Percentiles rank a stretch among this genome's conserved stretches.
phyloP scores from a whole-genome alignment of 2,329 filamentous ascomycete species.

The Aspergillus ochraceus region DNA sequence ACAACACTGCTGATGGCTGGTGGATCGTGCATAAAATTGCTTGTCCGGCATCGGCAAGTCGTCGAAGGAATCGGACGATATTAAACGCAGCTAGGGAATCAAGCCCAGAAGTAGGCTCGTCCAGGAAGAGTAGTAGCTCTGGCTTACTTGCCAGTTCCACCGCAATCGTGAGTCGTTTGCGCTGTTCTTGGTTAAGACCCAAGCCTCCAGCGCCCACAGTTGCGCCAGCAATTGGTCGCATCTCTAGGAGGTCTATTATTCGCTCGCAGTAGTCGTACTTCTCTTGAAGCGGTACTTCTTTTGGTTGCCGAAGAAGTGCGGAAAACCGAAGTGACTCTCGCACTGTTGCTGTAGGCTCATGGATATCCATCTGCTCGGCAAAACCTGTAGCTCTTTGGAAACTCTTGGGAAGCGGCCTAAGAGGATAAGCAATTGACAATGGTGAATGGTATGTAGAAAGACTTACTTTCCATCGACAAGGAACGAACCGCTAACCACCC shows the following conservation, averaged over 20 bases:
- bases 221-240: constrained; percentile 66
- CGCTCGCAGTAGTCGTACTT: constrained; percentile 69
- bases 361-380: constrained; percentile 66
- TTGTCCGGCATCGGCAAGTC: constrained; percentile 72
- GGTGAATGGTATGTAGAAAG: background rate
- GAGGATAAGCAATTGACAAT: constrained; percentile 8
- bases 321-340: constrained; percentile 67
- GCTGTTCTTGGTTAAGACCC: constrained; percentile 65
- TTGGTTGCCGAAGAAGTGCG: constrained; percentile 62
- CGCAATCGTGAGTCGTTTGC: constrained; percentile 66
- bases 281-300: constrained; percentile 57
- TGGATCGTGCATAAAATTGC: constrained; percentile 91
- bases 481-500: constrained; percentile 45
- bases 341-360: constrained; percentile 66
- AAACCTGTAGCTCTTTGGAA: constrained; percentile 58
- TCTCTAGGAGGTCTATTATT: constrained; percentile 68
- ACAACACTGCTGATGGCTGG: constrained; percentile 81
- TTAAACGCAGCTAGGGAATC: constrained; percentile 69
- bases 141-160: constrained; percentile 64
- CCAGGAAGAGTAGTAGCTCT: constrained; percentile 60
- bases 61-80: constrained; percentile 62
- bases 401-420: constrained; percentile 43
- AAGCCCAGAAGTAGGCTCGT: constrained; percentile 65
- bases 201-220: constrained; percentile 60
- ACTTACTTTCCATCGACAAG: constrained; percentile 47